Base-by-base conservation (phyloP, 192 early-diverging fungal species). In the Coemansia sp. region DNA sequence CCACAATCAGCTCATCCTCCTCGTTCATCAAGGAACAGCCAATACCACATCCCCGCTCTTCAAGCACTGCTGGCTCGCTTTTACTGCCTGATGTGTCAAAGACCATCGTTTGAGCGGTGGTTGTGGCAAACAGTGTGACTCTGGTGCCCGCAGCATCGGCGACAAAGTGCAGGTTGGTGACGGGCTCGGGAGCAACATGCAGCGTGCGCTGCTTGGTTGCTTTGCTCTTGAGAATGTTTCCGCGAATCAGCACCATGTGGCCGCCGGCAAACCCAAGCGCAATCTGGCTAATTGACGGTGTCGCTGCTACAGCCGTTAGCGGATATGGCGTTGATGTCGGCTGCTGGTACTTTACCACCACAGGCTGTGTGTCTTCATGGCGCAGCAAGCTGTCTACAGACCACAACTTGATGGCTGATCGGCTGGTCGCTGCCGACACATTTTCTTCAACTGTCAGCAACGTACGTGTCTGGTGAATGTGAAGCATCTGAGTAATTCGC, bases 181-280 rank as follows among this genome's bases (percentile, higher is more conserved):
- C 83, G 0, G 88, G 88, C 65, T 94, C 93, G 20, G 88, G 85
- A 10, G 91, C 89, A 61, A 94, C 87, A 75, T 93, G 89, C 23
- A 98, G 79, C 15, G 92, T 83, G 54, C 89, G 89, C 56, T 90
- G 84, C 64, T 93, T 93, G 0, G 87, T 90, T 36, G 87, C 85
- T 14, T 87, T 82, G 58, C 92, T 90, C 51, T 88, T 87, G 34
- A 86, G 85, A 14, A 97, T 78, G 69, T 94, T 92, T 5, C 94
- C 92, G 34, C 89, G 85, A 15, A 92, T 85, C 34, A 95, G 76
- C 19, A 96, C 75, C 0, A 96, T 94, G 3, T 91, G 87, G 11
- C 97, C 97, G 65, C 94, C 95, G 20, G 93, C 92, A 60, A 98
- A 81, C 3, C 95, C 97, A 34, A 97, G 79, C 12, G 97, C 97